Evolutionary conservation across 2,329 filamentous ascomycete genomes (phyloP), one percentile per base, ranked within the genome.

Genomic region (Fusarium staphyleae): DNA sequence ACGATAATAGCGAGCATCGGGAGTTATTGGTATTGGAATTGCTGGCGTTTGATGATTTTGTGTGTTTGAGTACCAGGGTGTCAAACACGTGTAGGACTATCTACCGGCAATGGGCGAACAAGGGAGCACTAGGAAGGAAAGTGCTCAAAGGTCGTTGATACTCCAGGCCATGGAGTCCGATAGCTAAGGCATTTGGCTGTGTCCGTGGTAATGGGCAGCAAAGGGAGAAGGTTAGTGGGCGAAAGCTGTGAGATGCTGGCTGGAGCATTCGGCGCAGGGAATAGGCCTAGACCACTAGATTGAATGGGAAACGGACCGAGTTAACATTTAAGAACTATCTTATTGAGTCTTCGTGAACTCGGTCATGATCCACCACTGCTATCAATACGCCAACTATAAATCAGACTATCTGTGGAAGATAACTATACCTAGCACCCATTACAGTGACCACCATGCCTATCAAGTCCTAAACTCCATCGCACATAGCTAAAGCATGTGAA

Each of bases 1-100:
- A 52, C 58, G 33, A 56, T 22, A 42, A 55, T 62, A 63, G 62
- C 65, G 52, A 60, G 60, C 56, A 63, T 48, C 36, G 30, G 60
- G 52, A 55, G 48, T 57, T 53, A 48, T 48, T 41, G 30, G 49
- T 33, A 55, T 66, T 41, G 22, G 39, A 9, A 26, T 47, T 48
- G 49, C 29, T 41, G 58, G 58, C 54, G 58, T 62, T 62, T 55
- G 19, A 42, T 56, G 48, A 47, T 32, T 63, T 53, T 37, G 19
- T 37, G 19, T 67, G 63, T 52, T 52, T 57, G 43, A 45, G 49
- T 46, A 45, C 49, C 42, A 44, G 15, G 30, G 53, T 51, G 50
- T 52, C 53, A 22, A 41, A 51, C 50, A 55, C 43, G 33, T 66
- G 53, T 57, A 58, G 32, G 53, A 48, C 26, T 52, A 54, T 34